A percentile compares a stretch with the other conserved stretches of the same genome.
These are phyloP conservation scores for Caryopteris hybrid DNA, from an alignment of 305 asterid species.

Conservation along the genomic window DNA sequence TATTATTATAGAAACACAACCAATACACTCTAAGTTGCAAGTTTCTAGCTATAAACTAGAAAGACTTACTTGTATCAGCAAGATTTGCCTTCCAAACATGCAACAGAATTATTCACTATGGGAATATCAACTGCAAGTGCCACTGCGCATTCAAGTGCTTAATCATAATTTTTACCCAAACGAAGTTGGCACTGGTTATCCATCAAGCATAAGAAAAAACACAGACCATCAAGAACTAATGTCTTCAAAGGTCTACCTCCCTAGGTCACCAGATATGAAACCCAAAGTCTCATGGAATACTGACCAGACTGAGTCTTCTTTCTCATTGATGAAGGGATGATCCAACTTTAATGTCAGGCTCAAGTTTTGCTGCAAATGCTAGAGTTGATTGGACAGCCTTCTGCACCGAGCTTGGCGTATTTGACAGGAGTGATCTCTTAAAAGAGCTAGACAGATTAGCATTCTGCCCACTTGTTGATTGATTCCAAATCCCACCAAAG, in stretches of 20 bases:
- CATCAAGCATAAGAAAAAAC: too few relatives aligned
- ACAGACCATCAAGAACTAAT: background rate
- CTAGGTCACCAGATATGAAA: background rate
- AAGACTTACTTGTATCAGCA: too few relatives aligned
- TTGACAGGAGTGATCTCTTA: constrained; percentile 35
- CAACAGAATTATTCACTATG: too few relatives aligned
- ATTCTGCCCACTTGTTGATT: constrained; percentile 20
- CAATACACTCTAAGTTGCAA: too few relatives aligned
- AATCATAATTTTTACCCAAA: too few relatives aligned
- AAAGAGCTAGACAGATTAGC: constrained; percentile 23
- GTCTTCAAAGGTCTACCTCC: background rate
- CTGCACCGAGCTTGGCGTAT: constrained; percentile 45
- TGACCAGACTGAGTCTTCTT: constrained; percentile 18
- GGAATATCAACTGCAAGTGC: too few relatives aligned
- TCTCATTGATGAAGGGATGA: constrained; percentile 18
- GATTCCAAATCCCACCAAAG: too few relatives aligned
- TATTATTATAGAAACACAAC: too few relatives aligned
- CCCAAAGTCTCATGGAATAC: background rate
- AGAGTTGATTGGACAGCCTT: constrained; percentile 68
- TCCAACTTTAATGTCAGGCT: constrained; percentile 43
- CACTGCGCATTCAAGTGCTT: too few relatives aligned
- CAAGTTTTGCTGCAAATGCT: constrained; percentile 72
- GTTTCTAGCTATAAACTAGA: too few relatives aligned
- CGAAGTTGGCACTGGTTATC: too few relatives aligned
- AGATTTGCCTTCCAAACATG: too few relatives aligned